Base-by-base conservation (phyloP, 441 rosid species). In the Adansonia grandidieri region DNA sequence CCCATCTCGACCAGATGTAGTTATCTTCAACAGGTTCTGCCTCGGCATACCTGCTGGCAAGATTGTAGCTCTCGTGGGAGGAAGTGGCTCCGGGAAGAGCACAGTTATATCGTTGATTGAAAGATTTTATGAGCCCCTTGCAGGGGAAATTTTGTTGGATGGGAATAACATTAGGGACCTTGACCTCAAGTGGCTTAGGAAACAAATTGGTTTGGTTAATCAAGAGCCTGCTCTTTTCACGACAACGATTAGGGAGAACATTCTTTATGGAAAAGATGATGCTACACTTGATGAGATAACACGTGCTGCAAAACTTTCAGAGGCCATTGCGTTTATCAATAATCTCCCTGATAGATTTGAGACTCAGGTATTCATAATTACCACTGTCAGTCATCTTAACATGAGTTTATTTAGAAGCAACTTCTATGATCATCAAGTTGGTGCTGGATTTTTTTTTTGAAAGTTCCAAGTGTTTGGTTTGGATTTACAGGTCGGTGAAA, bases 11-110 rank as follows among this genome's bases (percentile, higher is more conserved):
- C 97, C 89, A 0, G 93, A 92, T 56, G 91, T 89, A 24, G 74
- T 74, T 9, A 92, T 95, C 77, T 93, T 93, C 75, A 70, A 90
- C 57, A 85, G 84, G 80, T 77, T 95, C 65, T 62, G 83, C 81
- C 88, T 95, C 3, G 79, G 81, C 8, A 86, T 95, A 37, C 94
- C 94, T 45, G 76, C 91, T 0, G 99, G 99, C 9, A 93, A 92
- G 84, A 82, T 95, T 32, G 90, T 92, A 68, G 99, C 99, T 37
- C 93, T 95, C 48, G 99, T 95, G 17, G 99, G 99, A 22, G 95
- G 94, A 83, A 95, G 99, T 60, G 99, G 99, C n/a, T 93, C 96
- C 0, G 98, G 99, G 37, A 95, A 93, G 85, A 95, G 99, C 85
- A 95, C 99, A 0, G 89, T 91, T 37, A 82, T 95, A 73, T 95